A percentile compares a stretch with the other conserved stretches of the same genome.
These are phyloP conservation scores for Prosopis cineraria DNA, from an alignment of 306 rosid genomes.

Conservation along the genomic window DNA sequence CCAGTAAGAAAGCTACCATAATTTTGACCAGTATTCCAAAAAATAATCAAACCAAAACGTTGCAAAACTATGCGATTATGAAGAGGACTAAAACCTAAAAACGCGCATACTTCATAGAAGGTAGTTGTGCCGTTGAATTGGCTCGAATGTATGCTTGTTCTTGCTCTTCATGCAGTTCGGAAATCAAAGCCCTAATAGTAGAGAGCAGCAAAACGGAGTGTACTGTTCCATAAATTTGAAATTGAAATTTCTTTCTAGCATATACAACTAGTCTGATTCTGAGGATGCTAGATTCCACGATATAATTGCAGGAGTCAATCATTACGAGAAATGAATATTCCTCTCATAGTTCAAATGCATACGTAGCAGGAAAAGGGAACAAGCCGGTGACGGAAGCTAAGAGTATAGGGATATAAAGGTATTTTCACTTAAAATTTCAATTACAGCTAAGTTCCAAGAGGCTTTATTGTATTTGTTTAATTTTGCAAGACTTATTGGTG, in stretches of 20 bases:
- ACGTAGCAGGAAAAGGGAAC: too few relatives aligned
- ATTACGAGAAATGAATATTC: too few relatives aligned
- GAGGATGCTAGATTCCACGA: too few relatives aligned
- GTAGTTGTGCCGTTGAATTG: constrained; percentile 87
- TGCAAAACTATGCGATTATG: neutral
- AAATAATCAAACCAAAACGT: neutral
- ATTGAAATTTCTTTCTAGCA: neutral
- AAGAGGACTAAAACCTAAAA: neutral
- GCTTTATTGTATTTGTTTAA: too few relatives aligned
- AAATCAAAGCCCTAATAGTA: constrained; percentile 9
- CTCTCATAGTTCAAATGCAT: too few relatives aligned
- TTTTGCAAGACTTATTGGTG: too few relatives aligned
- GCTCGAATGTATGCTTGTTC: constrained; percentile 50
- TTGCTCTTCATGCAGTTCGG: neutral
- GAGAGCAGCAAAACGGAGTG: neutral
- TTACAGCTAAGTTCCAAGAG: too few relatives aligned
- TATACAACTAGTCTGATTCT: neutral
- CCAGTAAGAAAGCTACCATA: neutral
- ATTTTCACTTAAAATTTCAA: too few relatives aligned
- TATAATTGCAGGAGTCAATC: too few relatives aligned
- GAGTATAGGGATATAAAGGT: too few relatives aligned
- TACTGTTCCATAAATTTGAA: neutral
- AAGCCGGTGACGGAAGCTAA: too few relatives aligned
- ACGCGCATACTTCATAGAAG: constrained; percentile 82
- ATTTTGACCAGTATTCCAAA: neutral